Evolutionary conservation across 495 filamentous ascomycete species (phyloP).

Genomic region (Aspergillus nanangensis): DNA sequence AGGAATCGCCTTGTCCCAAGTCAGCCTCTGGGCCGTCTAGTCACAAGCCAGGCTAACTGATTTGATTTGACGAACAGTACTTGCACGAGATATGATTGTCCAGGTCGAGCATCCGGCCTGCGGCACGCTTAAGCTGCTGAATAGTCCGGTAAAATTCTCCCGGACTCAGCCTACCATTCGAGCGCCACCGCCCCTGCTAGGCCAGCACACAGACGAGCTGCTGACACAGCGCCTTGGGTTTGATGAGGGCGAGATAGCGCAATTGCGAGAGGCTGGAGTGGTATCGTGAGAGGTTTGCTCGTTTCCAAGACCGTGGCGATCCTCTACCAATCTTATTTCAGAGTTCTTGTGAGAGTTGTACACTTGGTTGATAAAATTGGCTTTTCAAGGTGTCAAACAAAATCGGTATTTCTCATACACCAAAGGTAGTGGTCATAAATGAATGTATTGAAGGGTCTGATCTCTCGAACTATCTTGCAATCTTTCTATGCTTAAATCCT

Average conservation of each 20-base stretch:
- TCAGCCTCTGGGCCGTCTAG: no score
- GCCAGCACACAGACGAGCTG: conserved; percentile 89
- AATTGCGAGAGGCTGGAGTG: conserved; percentile 62
- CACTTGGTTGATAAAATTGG: no score
- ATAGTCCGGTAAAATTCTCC: conserved; percentile 92
- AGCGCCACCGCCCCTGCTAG: conserved; percentile 76
- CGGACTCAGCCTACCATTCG: conserved; percentile 72
- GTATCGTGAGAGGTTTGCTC: conserved; percentile 59
- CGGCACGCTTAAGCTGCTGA: conserved; percentile 82
- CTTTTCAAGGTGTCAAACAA: no score
- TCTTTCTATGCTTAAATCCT: no score
- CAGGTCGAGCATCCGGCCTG: conserved; percentile 79
- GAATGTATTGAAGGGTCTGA: no score
- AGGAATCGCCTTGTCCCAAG: conserved; percentile 18
- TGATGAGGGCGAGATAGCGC: conserved; percentile 53
- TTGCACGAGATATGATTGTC: conserved; percentile 79
- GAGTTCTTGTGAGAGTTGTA: no score
- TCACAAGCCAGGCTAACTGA: background rate
- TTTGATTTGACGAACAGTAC: conserved; percentile 42
- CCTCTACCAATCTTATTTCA: no score
- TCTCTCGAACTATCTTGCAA: no score
- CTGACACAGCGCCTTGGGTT: conserved; percentile 62
- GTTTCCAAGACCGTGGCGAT: no score
- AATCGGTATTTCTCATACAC: no score
- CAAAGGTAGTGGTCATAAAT: no score